These are phyloP conservation scores for Neocucurbitaria cava DNA, from an alignment of 2,329 filamentous ascomycete genomes.

Conservation along the genomic window DNA sequence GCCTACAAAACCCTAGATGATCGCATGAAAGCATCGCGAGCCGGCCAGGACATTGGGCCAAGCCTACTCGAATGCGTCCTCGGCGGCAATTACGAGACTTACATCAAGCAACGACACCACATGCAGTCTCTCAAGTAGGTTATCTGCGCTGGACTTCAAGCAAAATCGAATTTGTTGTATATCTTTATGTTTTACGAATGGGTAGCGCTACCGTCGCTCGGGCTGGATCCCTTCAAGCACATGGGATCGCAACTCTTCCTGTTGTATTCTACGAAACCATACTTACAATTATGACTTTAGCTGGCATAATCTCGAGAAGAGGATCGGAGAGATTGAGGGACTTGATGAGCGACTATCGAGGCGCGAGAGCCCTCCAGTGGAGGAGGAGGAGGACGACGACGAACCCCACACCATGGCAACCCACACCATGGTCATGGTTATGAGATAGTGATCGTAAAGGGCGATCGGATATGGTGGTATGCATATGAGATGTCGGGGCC, in stretches of 20 bases:
- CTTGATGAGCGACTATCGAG: too few species aligned
- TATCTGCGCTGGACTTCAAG: conserved; percentile 13
- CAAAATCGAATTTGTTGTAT: not conserved
- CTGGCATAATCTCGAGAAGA: not conserved
- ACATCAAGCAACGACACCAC: conserved; percentile 71
- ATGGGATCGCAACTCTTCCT: too few species aligned
- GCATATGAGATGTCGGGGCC: not conserved
- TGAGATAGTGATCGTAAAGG: not conserved
- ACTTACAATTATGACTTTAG: not conserved
- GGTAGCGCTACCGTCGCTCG: not conserved
- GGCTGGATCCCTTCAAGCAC: not conserved
- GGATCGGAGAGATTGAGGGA: too few species aligned
- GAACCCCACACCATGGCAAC: too few species aligned
- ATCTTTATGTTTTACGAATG: not conserved
- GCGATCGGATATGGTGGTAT: not conserved
- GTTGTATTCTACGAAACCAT: not conserved
- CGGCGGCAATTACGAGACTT: conserved; percentile 79
- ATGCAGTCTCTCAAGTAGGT: conserved; percentile 52
- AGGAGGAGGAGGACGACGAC: too few species aligned
- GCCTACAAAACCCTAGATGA: conserved; percentile 49
- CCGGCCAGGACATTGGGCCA: conserved; percentile 24
- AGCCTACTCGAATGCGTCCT: conserved; percentile 77
- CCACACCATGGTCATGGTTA: too few species aligned
- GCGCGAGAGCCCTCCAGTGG: too few species aligned
- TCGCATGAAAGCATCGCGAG: conserved; percentile 57